Percentiles rank a stretch among this genome's conserved stretches.
Evolutionary conservation across 2,329 filamentous ascomycete genomes (phyloP).

Genomic region (Cercospora sojina): DNA sequence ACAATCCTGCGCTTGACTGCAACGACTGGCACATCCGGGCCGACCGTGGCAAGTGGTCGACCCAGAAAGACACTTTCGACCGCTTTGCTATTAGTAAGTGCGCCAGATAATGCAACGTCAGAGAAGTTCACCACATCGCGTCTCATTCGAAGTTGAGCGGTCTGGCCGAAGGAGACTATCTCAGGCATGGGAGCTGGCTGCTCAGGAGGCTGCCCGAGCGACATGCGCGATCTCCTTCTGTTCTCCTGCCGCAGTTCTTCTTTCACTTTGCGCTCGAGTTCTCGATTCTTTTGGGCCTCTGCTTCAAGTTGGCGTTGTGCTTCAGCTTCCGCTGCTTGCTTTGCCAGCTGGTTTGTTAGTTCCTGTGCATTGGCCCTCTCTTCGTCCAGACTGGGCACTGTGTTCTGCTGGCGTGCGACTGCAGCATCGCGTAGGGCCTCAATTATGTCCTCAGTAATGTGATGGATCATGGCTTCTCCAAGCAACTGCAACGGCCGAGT

Average conservation of each 20-base stretch:
- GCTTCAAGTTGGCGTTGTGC: constrained; percentile 41
- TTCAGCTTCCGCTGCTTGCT: constrained; percentile 45
- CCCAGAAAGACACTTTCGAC: constrained; percentile 26
- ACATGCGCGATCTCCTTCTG: constrained; percentile 61
- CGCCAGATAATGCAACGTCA: constrained; percentile 26
- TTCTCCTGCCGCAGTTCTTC: constrained; percentile 72
- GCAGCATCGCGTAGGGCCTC: constrained; percentile 85
- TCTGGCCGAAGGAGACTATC: constrained; percentile 34
- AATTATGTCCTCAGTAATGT: constrained; percentile 59
- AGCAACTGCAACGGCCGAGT: constrained; percentile 65
- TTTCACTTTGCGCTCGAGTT: constrained; percentile 69
- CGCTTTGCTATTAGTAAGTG: constrained; percentile 19
- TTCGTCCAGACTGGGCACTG: constrained; percentile 82
- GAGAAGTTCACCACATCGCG: constrained; percentile 30
- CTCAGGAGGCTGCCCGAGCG: constrained; percentile 48
- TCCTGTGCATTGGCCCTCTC: constrained; percentile 83
- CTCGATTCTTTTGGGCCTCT: constrained; percentile 35
- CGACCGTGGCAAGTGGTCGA: constrained; percentile 20
- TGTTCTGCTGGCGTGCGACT: constrained; percentile 67
- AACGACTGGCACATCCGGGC: constrained; percentile 26
- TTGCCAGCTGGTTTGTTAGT: constrained; percentile 60
- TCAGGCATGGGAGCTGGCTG: constrained; percentile 13
- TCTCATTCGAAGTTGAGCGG: constrained; percentile 25
- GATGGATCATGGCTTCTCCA: constrained; percentile 65
- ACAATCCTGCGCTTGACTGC: constrained; percentile 31